Evolutionary conservation across 306 rosid species (phyloP).

Genomic region (Prunus campanulata): DNA sequence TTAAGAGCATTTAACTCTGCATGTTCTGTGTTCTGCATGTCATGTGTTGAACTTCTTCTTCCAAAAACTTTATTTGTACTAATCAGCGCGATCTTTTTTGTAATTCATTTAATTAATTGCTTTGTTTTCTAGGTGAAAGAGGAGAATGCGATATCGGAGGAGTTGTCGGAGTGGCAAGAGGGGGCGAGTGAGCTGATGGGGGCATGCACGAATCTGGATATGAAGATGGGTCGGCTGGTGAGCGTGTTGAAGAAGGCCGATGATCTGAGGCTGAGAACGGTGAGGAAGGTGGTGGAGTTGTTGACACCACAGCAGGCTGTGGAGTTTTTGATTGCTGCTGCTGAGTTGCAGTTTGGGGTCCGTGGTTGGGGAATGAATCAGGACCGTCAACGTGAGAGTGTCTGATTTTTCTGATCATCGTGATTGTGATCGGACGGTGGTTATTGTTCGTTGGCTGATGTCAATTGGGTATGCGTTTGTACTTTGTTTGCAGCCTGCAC

Average conservation of each 20-base stretch:
- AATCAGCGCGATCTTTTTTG: background rate
- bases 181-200: constrained; percentile 56
- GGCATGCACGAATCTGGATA: constrained; percentile 18
- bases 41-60: too few species aligned
- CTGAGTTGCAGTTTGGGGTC: constrained; percentile 67
- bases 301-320: constrained; percentile 70
- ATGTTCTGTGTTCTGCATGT: too few species aligned
- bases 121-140: constrained; percentile 50
- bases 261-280: constrained; percentile 65
- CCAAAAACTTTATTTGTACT: too few species aligned
- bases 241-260: constrained; percentile 61
- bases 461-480: background rate
- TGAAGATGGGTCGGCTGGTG: constrained; percentile 41
- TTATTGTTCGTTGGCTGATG: background rate
- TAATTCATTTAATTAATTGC: background rate
- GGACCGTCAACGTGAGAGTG: constrained; percentile 37
- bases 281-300: constrained; percentile 52
- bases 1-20: too few species aligned
- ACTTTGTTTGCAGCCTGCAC: background rate
- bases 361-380: constrained; percentile 68
- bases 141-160: constrained; percentile 74
- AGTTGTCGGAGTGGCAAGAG: constrained; percentile 87
- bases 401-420: background rate
- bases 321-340: constrained; percentile 69
- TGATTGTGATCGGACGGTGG: background rate